These are phyloP conservation scores for Trichothecium roseum DNA, from an alignment of 2,329 filamentous ascomycete genomes.

Conservation along the genomic window DNA sequence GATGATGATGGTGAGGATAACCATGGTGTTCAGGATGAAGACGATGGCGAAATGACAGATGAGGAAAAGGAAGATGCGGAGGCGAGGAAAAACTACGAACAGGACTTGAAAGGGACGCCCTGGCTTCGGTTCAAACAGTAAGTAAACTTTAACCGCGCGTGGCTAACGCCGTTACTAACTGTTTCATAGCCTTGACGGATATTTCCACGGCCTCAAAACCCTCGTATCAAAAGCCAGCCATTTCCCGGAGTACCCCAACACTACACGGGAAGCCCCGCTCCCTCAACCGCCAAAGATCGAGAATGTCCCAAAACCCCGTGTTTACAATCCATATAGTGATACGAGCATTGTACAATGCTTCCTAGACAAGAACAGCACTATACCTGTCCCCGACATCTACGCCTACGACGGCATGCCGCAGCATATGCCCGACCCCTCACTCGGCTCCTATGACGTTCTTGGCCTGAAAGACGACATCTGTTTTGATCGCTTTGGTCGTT, in stretches of 20 bases:
- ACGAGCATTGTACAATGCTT: constrained; percentile 46
- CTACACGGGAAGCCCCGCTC: constrained; percentile 20
- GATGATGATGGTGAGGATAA: constrained; percentile 3
- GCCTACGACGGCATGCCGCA: constrained; percentile 61
- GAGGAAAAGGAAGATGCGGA: constrained; percentile 16
- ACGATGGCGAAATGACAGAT: constrained; percentile 10
- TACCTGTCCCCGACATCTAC: constrained; percentile 52
- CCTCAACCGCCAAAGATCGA: constrained; percentile 20
- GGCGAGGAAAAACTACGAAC: constrained; percentile 16
- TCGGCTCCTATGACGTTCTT: constrained; percentile 67
- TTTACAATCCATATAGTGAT: constrained; percentile 57
- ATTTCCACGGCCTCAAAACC: constrained; percentile 67
- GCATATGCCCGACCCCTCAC: constrained; percentile 65
- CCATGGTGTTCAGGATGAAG: constrained; percentile 4
- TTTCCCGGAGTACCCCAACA: constrained; percentile 61
- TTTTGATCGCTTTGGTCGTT: constrained; percentile 77
- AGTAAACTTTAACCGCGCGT: constrained; percentile 6
- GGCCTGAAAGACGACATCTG: constrained; percentile 71
- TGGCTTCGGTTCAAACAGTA: constrained; percentile 30
- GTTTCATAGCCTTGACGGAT: constrained; percentile 58
- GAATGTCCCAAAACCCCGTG: constrained; percentile 31
- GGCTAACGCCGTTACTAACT: neutral
- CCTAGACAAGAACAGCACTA: constrained; percentile 46
- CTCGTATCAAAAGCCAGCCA: constrained; percentile 55
- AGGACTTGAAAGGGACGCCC: constrained; percentile 22